Percentiles rank a stretch among this genome's conserved stretches.
Evolutionary conservation across 106 monocot genomes (phyloP).

Genomic region (Platanthera zijinensis): DNA sequence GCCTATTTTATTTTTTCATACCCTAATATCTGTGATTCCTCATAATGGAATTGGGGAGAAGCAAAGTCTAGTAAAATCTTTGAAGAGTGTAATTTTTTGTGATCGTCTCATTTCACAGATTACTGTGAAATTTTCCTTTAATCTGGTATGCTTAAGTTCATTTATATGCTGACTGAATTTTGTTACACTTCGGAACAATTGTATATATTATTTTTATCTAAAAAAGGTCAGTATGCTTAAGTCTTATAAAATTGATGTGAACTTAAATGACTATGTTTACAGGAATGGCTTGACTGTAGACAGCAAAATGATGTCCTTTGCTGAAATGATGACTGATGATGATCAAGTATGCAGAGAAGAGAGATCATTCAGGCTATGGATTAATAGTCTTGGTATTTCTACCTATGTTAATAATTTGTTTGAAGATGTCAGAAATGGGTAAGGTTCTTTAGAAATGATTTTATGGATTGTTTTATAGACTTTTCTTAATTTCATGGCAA

Average conservation of each 20-base stretch:
- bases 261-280: slow-evolving; percentile 11
- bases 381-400: slow-evolving; percentile 63
- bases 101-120: too few relatives aligned
- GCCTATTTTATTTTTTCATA: too few relatives aligned
- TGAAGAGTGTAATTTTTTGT: too few relatives aligned
- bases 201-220: background rate
- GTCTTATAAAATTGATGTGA: background rate
- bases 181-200: background rate
- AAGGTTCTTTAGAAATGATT: slow-evolving; percentile 13
- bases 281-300: slow-evolving; percentile 67
- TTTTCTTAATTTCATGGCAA: slow-evolving; percentile 8
- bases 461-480: slow-evolving; percentile 5
- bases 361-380: slow-evolving; percentile 70
- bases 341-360: slow-evolving; percentile 70
- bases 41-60: too few relatives aligned
- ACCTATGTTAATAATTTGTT: slow-evolving; percentile 72
- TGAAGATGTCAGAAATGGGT: slow-evolving; percentile 77
- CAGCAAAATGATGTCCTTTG: slow-evolving; percentile 42
- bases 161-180: background rate
- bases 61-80: too few relatives aligned
- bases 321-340: slow-evolving; percentile 48
- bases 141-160: background rate
- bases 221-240: background rate
- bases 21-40: too few relatives aligned
- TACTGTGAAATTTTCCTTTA: too few relatives aligned